phyloP scores from a whole-genome alignment of 2,329 filamentous ascomycete genomes.

The Epichloe festucae region DNA sequence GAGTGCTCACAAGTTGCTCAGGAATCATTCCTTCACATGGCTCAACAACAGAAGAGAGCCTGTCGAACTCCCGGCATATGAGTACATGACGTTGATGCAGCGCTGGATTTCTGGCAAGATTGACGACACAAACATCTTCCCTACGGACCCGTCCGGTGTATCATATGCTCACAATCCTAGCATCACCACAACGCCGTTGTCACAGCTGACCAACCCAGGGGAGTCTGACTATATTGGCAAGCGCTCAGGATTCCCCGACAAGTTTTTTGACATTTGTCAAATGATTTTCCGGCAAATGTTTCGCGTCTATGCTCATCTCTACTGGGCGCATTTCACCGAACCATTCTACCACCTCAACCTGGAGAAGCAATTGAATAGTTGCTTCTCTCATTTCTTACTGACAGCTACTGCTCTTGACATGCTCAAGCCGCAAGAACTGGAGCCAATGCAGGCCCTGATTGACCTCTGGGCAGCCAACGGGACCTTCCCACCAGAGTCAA shows the following conservation, averaged over 20 bases:
- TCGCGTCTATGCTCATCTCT: constrained; percentile 92
- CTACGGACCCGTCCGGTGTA: constrained; percentile 63
- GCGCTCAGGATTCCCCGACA: constrained; percentile 80
- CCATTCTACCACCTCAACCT: constrained; percentile 74
- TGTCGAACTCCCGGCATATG: constrained; percentile 80
- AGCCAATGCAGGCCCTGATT: constrained; percentile 91
- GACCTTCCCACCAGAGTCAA: constrained; percentile 66
- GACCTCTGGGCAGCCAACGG: constrained; percentile 86
- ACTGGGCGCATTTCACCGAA: constrained; percentile 87
- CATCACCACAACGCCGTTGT: constrained; percentile 45
- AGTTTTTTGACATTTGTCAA: constrained; percentile 83
- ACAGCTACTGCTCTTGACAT: constrained; percentile 72
- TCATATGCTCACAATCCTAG: constrained; percentile 52
- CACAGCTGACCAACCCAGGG: constrained; percentile 48
- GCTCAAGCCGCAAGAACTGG: constrained; percentile 77
- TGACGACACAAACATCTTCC: constrained; percentile 79
- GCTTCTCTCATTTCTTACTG: constrained; percentile 74
- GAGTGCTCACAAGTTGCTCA: constrained; percentile 14
- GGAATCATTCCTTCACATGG: constrained; percentile 95
- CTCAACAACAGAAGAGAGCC: constrained; percentile 77
- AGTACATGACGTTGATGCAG: constrained; percentile 92
- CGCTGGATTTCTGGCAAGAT: constrained; percentile 97
- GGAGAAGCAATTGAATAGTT: constrained; percentile 73
- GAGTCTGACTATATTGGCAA: constrained; percentile 77
- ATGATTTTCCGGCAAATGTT: constrained; percentile 97